Base-by-base conservation (phyloP, 2,329 filamentous ascomycete species). In the Aphanoascus verrucosus region DNA sequence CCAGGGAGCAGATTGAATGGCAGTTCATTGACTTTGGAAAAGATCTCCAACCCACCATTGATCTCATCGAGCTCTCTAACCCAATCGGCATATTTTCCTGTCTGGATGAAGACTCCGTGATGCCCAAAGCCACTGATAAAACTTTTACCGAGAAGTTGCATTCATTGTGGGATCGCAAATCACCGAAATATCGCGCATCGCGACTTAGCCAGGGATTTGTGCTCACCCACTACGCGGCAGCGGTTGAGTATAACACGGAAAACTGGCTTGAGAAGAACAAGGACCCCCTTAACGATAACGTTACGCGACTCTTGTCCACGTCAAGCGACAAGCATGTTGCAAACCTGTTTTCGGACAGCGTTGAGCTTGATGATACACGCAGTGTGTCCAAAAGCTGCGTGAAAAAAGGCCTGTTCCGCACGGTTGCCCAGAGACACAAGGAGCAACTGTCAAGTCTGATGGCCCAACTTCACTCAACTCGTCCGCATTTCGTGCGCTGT, bases 261-360 rank as follows among this genome's bases (percentile, higher is more conserved):
- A 86, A 86, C 55, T 98, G 93, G 93, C 74, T 98, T 34, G 91
- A 97, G 69, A 98, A 97, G 77, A 98, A 98, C 76, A 98, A 98
- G 68, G 93, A 98, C 64, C 94, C 93, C 1, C 71, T 98, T 44
- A 97, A 97, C 63, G 94, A 98, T 76, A 98, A 97, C 58, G 79
- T 98, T 57, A 98, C 94, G 0, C 82, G 88, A 19, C 77, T 98
- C 6, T 78, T 98, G 35, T 87, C 90, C 37, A 77, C 79, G 12
- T 98, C 94, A 0, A 82, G 78, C 1, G 84, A 97, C 65, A 82
- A 80, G 58, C 91, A 98, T 64, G 78, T 97, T 57, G 87, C 89
- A 1, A 79, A 78, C 38, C 77, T 98, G 0, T 98, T 98, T 67
- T 76, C 80, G 4, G 94, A 98, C 68, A 98, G 91, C 63, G 85